These are phyloP conservation scores for Thecamonas trahens DNA, from an alignment of 78 protist species.

Conservation along the genomic window DNA sequence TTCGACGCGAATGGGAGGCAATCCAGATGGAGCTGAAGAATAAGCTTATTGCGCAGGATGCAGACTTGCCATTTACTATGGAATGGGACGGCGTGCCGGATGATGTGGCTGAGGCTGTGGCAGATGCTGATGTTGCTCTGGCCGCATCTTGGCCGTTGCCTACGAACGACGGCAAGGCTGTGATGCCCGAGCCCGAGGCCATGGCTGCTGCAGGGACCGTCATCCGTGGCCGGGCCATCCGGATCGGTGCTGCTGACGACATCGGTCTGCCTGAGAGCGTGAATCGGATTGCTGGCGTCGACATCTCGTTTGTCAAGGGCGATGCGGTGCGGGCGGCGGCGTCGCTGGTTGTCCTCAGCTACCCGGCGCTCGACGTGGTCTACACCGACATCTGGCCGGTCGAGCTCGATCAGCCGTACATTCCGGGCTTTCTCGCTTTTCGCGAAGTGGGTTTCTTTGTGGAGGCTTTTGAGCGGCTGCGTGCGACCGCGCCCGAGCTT, in stretches of 20 bases:
- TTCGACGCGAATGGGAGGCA: too few species aligned
- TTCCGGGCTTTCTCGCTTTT: constrained; percentile 37
- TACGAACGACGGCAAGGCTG: too few species aligned
- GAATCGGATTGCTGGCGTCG: constrained; percentile 20
- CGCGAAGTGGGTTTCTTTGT: constrained; percentile 8
- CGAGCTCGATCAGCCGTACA: constrained; percentile 6
- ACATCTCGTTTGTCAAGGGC: constrained; percentile 34
- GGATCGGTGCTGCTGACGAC: neutral
- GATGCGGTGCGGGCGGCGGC: constrained; percentile 16
- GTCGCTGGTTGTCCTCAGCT: constrained; percentile 17
- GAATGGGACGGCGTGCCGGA: too few species aligned
- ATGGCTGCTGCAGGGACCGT: too few species aligned
- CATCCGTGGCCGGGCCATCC: too few species aligned
- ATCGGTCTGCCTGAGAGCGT: neutral
- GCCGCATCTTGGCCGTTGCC: too few species aligned
- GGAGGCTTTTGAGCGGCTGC: neutral
- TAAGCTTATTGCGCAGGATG: too few species aligned
- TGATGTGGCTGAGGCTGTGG: too few species aligned
- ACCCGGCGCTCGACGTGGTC: constrained; percentile 11
- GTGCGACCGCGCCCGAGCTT: neutral
- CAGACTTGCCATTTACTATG: too few species aligned
- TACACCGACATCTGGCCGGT: constrained; percentile 4
- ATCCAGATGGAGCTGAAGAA: too few species aligned
- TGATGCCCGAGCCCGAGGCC: too few species aligned
- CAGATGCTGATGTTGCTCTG: too few species aligned